Conservation (phyloP, 495 filamentous ascomycete species). For the Annulohypoxylon bovei region DNA sequence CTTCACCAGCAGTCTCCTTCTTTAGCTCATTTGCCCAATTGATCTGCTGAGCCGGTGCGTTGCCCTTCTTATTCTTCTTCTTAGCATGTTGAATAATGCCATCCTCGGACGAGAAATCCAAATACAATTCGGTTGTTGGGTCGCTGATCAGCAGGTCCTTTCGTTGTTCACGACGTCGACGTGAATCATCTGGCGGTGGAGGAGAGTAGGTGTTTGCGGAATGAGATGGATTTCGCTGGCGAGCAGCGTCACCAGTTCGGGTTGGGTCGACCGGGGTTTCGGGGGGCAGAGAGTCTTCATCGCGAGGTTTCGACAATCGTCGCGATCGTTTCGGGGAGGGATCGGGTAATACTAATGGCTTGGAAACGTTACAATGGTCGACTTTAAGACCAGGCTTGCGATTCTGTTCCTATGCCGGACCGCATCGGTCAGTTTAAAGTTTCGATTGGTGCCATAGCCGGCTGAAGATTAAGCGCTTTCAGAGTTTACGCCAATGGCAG, state of each 20-base stretch:
- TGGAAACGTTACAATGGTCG: not conserved
- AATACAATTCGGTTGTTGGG: conserved; percentile 45
- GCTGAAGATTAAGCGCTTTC: conserved; percentile 12
- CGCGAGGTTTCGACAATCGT: conserved; percentile 20
- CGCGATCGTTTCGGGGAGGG: conserved; percentile 45
- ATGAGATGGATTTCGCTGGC: conserved; percentile 28
- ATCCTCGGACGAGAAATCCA: conserved; percentile 59
- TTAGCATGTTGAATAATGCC: conserved; percentile 56
- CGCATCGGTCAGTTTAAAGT: conserved; percentile 43
- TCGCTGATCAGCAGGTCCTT: conserved; percentile 43
- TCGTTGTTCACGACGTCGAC: conserved; percentile 26
- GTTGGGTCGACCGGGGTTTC: conserved; percentile 21
- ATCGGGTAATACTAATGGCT: conserved; percentile 38
- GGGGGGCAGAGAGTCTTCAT: conserved; percentile 9
- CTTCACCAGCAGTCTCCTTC: conserved; percentile 56
- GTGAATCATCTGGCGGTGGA: conserved; percentile 22
- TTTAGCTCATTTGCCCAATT: conserved; percentile 48
- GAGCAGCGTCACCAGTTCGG: conserved; percentile 35
- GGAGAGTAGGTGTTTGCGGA: conserved; percentile 31
- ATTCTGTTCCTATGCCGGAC: conserved; percentile 40
- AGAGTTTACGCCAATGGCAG: not conserved
- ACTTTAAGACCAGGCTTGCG: conserved; percentile 7
- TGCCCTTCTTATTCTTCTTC: conserved; percentile 53
- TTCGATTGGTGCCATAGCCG: conserved; percentile 36
- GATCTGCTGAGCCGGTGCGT: not conserved